Base-by-base conservation (phyloP, 2,329 filamentous ascomycete genomes). In the Penicillium sclerotigenum region DNA sequence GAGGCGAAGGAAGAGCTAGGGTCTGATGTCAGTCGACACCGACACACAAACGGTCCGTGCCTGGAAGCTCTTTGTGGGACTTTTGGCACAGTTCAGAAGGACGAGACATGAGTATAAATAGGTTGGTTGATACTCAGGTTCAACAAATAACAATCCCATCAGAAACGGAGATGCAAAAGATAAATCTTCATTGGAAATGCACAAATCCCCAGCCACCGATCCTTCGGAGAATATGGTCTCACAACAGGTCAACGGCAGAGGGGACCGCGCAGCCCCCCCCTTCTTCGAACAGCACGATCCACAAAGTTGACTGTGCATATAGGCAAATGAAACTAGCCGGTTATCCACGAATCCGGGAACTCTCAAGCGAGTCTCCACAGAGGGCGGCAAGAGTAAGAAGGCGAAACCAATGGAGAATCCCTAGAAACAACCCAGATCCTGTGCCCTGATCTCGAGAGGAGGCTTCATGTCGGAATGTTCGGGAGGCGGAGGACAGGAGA, bases 41-140 rank as follows among this genome's bases (percentile, higher is more conserved):
- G 36, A 52, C 18, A 52, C 24, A 45, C 36, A 36, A 56, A 45
- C 40, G 47, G 49, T 28, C 59, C 59, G 53, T 56, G 47, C 26
- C 46, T 43, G 53, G 36, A 52, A 31, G 37, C 36, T 47, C 24
- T 36, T 29, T 38, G 33, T 36, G 42, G 49, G 53, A 52, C 47
- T 42, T 57, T 45, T 54, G 45, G 37, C 41, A 40, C n/a, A 41
- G 37, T 34, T 45, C 36, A 18, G 20, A 45, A 54, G 55, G 61
- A 56, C 48, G 14, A 42, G 34, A 13, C 34, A 42, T 48, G 51
- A 56, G 54, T 62, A 64, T 65, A 60, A 61, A 65, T 65, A 65
- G 20, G 42, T 33, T 22, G n/a, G 40, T n/a, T 18, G 42, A 14
- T 41, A 53, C 43, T 18, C 18, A 29, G 13, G 13, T 37, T 49